Conservation (phyloP, 768 basidiomycete species). For the Tephrocybe sp. region DNA sequence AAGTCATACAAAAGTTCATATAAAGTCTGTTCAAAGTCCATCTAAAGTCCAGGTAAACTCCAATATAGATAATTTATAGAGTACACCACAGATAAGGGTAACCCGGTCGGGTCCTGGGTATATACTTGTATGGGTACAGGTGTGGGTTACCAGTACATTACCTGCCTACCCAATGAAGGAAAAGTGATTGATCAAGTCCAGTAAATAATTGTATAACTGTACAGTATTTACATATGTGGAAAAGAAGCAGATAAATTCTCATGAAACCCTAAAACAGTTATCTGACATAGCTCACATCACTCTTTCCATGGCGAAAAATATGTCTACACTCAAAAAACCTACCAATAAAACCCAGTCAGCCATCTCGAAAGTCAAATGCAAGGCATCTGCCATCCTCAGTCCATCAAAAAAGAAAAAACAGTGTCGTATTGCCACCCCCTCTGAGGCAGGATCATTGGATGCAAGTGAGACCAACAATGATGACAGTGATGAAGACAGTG, state of each 20-base stretch:
- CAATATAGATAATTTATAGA: too few relatives aligned
- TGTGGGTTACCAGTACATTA: not conserved
- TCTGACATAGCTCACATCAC: not conserved
- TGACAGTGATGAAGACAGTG: not conserved
- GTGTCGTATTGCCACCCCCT: not conserved
- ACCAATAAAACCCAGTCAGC: not conserved
- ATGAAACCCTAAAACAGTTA: not conserved
- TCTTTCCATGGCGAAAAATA: not conserved
- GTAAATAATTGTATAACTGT: not conserved
- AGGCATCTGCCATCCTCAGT: not conserved
- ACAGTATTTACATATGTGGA: not conserved
- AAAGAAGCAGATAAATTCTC: not conserved
- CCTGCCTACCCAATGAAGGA: not conserved
- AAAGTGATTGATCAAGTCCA: not conserved
- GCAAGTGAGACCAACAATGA: not conserved
- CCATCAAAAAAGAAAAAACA: not conserved
- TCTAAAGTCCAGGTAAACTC: too few relatives aligned
- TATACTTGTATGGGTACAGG: not conserved
- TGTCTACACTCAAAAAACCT: not conserved
- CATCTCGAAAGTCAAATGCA: not conserved
- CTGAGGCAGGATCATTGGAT: not conserved
- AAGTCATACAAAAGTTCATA: too few relatives aligned
- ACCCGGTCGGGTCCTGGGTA: not conserved
- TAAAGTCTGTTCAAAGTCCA: too few relatives aligned
- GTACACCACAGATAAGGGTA: not conserved